These are phyloP conservation scores for Senna siamea DNA, from an alignment of 306 rosid species.

Conservation along the genomic window DNA sequence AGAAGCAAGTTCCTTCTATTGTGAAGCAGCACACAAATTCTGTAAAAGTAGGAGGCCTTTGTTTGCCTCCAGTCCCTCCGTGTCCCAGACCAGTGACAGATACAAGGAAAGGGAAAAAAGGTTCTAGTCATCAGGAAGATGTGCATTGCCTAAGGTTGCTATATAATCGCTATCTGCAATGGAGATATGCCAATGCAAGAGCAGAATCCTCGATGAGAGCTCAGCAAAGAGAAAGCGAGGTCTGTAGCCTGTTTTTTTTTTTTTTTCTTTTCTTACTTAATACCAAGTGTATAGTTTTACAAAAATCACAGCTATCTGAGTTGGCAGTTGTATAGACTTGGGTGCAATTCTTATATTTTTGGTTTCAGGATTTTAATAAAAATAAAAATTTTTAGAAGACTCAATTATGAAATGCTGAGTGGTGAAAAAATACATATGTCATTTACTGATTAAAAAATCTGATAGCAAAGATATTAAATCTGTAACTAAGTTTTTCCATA, in stretches of 20 bases:
- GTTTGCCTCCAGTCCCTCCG: constrained; percentile 74
- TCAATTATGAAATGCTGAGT: too few species aligned
- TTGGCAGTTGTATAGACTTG: background rate
- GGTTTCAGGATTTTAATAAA: too few species aligned
- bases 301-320: constrained; percentile 10
- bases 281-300: background rate
- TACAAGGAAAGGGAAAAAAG: constrained; percentile 65
- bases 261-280: background rate
- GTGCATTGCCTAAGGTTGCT: constrained; percentile 62
- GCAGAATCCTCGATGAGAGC: constrained; percentile 49
- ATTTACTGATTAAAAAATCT: too few species aligned
- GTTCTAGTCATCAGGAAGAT: constrained; percentile 66
- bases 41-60: constrained; percentile 51
- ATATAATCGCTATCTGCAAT: constrained; percentile 71
- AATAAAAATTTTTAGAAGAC: too few species aligned
- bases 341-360: too few species aligned
- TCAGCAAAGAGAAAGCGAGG: constrained; percentile 72
- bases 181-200: constrained; percentile 80
- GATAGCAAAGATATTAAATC: too few species aligned
- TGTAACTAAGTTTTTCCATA: background rate
- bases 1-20: constrained; percentile 41
- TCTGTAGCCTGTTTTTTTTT: constrained; percentile 27
- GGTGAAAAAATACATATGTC: too few species aligned
- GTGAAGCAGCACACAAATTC: constrained; percentile 43
- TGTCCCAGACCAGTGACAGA: constrained; percentile 51